Evolutionary conservation across 73 alveolate genomes (phyloP).

Genomic region (Paramecium bursaria): DNA sequence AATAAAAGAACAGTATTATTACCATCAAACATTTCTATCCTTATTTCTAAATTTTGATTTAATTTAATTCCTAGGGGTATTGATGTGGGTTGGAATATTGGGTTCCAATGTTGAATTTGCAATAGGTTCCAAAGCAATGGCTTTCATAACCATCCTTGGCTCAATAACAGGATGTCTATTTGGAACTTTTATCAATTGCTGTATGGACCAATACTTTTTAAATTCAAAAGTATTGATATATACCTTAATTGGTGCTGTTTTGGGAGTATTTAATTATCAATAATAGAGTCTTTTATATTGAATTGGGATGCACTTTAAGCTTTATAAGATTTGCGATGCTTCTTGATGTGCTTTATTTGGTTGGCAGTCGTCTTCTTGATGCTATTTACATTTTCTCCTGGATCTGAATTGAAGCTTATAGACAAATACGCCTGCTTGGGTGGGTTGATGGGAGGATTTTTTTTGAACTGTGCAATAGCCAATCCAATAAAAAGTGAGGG

Average conservation of each 20-base stretch:
- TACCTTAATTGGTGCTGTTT: conserved; percentile 18
- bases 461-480: conserved; percentile 16
- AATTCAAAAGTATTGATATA: conserved; percentile 27
- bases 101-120: conserved; percentile 38
- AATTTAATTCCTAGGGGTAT: background rate
- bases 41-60: conserved; percentile 20
- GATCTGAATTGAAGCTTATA: background rate
- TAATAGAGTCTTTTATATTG: conserved; percentile 9
- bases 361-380: background rate
- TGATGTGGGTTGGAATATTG: background rate
- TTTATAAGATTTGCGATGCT: background rate
- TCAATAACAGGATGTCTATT: conserved; percentile 34
- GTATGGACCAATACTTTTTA: conserved; percentile 15
- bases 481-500: conserved; percentile 12
- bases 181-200: conserved; percentile 36
- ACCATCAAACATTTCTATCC: background rate
- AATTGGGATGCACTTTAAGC: conserved; percentile 30
- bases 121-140: background rate
- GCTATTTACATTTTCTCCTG: background rate
- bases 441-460: conserved; percentile 41
- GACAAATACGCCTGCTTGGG: conserved; percentile 37
- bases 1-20: conserved; percentile 8
- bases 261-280: conserved; percentile 36
- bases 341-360: conserved; percentile 17
- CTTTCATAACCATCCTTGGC: background rate